Conservation (phyloP, 2,329 filamentous ascomycete species). For the Colletotrichum sp. region DNA sequence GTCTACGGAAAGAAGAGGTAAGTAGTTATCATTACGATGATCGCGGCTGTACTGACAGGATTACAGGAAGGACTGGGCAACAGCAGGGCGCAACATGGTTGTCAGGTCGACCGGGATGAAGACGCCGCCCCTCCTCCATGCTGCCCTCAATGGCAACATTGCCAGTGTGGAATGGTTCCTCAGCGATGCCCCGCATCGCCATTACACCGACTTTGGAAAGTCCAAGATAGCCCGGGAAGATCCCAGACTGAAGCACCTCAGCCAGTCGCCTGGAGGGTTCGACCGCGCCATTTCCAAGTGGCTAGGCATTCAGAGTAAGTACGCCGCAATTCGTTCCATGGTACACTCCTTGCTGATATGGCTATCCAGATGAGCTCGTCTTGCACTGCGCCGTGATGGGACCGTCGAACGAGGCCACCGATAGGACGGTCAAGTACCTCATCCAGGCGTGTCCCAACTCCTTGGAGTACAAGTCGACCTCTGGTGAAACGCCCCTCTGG, state of each 20-base stretch:
- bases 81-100: slow-evolving; percentile 57
- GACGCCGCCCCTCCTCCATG: slow-evolving; percentile 65
- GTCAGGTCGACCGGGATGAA: slow-evolving; percentile 43
- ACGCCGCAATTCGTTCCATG: not conserved
- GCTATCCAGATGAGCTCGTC: slow-evolving; percentile 58
- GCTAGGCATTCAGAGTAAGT: slow-evolving; percentile 65
- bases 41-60: slow-evolving; percentile 15
- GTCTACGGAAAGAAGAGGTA: slow-evolving; percentile 75
- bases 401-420: slow-evolving; percentile 40
- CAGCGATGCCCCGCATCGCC: slow-evolving; percentile 69
- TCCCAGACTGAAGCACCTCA: slow-evolving; percentile 65
- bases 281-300: slow-evolving; percentile 67
- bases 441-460: slow-evolving; percentile 64
- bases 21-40: not conserved
- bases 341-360: slow-evolving; percentile 24
- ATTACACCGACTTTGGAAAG: slow-evolving; percentile 71
- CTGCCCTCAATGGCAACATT: slow-evolving; percentile 63
- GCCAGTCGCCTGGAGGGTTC: slow-evolving; percentile 64
- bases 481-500: slow-evolving; percentile 70
- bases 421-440: slow-evolving; percentile 69
- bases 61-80: slow-evolving; percentile 71
- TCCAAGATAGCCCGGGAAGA: slow-evolving; percentile 66
- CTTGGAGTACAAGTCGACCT: slow-evolving; percentile 64
- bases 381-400: slow-evolving; percentile 70
- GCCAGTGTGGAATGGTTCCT: slow-evolving; percentile 79